Base-by-base conservation (phyloP, 768 basidiomycete genomes). In the Lactifluus hygrophoroides region DNA sequence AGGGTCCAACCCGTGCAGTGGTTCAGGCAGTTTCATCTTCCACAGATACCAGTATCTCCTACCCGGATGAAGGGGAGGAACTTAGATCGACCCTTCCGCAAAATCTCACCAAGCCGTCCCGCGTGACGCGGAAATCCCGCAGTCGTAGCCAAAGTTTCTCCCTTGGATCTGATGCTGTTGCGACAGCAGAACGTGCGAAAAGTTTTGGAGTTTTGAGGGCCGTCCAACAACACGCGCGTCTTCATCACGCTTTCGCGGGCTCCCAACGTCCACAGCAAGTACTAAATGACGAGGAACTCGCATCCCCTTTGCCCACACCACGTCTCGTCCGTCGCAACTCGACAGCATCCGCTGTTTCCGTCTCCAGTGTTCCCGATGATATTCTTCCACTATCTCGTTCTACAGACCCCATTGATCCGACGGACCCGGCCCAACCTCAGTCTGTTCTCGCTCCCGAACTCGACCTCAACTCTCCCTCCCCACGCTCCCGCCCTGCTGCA, bases 1-100 rank as follows among this genome's bases (percentile, higher is more conserved):
- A 89, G 88, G 81, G 80, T 34, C 79, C 84, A 1, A 85, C 83
- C 10, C 81, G 90, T 48, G 78, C 86, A 50, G 78, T 88, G 19
- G 85, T 86, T 1, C 88, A 90, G 51, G 87, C 84, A 11, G 86
- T 85, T 63, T 74, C 81, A 1, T 73, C 82, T 1, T 76, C 81
- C 8, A 75, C 80, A 1, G 86, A 88, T 62, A n/a, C 62, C 1
- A 74, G 74, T 14, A 65, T 72, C 2, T 64, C 74, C 37, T 68
- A 81, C 64, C 69, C 73, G 40, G 86, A 90, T 57, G 88, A 89
- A 23, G 69, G 66, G 21, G 82, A 87, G 0, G 86, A 89, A 27
- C 0, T 55, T 70, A 25, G 61, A 69, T 10, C 52, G 67, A 1
- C 68, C 70, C 17, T 55, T 30, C 0, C 57, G 69, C 30, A 63